phyloP scores from a whole-genome alignment of 1,284 basidiomycete species.

The Rhodotorula sp. region DNA sequence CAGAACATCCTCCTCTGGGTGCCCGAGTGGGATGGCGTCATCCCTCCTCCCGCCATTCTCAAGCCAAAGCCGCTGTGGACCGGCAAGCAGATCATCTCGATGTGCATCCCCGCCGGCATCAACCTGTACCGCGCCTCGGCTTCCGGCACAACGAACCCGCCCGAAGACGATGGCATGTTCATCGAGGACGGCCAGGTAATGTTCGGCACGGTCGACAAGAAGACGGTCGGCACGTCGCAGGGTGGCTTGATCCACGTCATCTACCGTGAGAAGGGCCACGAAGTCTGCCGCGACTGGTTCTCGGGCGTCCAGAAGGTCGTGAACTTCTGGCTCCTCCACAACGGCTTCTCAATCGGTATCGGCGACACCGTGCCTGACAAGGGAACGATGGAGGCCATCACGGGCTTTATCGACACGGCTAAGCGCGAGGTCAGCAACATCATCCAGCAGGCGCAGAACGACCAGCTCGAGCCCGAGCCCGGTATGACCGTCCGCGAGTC shows the following conservation, averaged over 20 bases:
- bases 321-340: conserved; percentile 98
- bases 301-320: conserved; percentile 92
- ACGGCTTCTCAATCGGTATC: conserved; percentile 98
- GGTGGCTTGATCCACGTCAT: conserved; percentile 96
- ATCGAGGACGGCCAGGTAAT: conserved; percentile 97
- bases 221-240: conserved; percentile 91
- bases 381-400: conserved; percentile 82
- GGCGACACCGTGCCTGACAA: conserved; percentile 96
- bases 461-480: conserved; percentile 78
- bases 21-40: conserved; percentile 90
- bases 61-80: conserved; percentile 98
- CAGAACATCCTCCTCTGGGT: conserved; percentile 98
- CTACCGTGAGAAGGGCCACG: conserved; percentile 95
- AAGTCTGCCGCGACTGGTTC: conserved; percentile 88
- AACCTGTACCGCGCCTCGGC: conserved; percentile 76
- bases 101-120: conserved; percentile 93
- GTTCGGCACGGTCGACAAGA: conserved; percentile 95
- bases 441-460: conserved; percentile 75
- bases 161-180: conserved; percentile 89
- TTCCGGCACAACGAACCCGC: conserved; percentile 72
- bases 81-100: conserved; percentile 91
- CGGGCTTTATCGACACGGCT: conserved; percentile 73
- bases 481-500: conserved; percentile 99
- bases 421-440: conserved; percentile 71
- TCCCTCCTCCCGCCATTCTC: conserved; percentile 90